Conservation (phyloP, 495 filamentous ascomycete species). For the Usnea hakonensis region DNA sequence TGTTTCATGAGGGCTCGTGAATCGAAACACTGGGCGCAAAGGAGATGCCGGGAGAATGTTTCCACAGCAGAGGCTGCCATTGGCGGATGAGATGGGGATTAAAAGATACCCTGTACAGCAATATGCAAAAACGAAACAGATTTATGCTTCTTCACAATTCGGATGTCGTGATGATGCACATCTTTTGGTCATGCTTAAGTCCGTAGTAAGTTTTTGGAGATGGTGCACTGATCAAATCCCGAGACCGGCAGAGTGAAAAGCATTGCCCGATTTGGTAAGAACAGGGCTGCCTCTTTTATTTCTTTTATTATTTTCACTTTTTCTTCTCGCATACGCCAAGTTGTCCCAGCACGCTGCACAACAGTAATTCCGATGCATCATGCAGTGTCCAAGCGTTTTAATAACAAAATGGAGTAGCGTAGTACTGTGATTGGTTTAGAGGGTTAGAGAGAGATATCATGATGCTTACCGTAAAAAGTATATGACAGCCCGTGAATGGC, state of each 20-base stretch:
- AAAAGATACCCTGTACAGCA: neutral
- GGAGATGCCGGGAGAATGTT: neutral
- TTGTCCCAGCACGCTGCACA: neutral
- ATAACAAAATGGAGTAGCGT: slow-evolving; percentile 4
- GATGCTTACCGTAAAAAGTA: neutral
- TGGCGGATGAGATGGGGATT: neutral
- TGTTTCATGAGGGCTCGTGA: neutral
- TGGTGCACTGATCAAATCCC: neutral
- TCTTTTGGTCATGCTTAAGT: neutral
- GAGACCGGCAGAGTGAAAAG: neutral
- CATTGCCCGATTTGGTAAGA: neutral
- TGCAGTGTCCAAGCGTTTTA: slow-evolving; percentile 10
- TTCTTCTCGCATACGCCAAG: neutral
- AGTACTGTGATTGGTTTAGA: slow-evolving; percentile 4
- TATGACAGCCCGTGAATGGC: neutral
- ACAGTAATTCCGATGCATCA: neutral
- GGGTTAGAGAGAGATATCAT: neutral
- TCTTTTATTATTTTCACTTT: neutral
- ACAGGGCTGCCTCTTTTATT: no score
- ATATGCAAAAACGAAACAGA: neutral
- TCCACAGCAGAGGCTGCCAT: neutral
- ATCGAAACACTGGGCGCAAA: neutral
- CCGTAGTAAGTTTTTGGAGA: neutral
- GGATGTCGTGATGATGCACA: neutral
- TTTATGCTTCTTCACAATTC: neutral